These are phyloP conservation scores for Caloboletus firmus DNA, from an alignment of 1,284 basidiomycete genomes.

Conservation along the genomic window DNA sequence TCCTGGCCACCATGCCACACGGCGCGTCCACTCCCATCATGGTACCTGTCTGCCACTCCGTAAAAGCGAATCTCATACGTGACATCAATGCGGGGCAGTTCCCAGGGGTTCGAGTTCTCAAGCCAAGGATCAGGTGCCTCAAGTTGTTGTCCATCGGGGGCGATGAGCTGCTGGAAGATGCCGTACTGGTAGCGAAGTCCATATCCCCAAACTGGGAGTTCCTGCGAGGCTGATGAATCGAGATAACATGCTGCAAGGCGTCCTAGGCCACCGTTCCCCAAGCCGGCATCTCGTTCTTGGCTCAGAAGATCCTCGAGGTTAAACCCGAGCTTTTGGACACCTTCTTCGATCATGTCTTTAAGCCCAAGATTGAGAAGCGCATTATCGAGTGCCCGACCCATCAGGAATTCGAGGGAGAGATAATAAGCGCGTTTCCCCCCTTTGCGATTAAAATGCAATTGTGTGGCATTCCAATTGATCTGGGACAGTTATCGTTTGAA, in stretches of 20 bases:
- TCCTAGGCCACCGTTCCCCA: conserved; percentile 88
- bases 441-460: conserved; percentile 66
- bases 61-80: conserved; percentile 83
- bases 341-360: conserved; percentile 70
- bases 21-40: conserved; percentile 60
- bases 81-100: conserved; percentile 84
- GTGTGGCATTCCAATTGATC: conserved; percentile 82
- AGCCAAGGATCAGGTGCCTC: conserved; percentile 95
- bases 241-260: conserved; percentile 93
- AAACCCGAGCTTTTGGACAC: conserved; percentile 78
- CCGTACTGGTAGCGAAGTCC: conserved; percentile 88
- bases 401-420: conserved; percentile 85
- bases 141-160: conserved; percentile 80
- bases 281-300: conserved; percentile 84
- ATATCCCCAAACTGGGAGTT: conserved; percentile 86
- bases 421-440: conserved; percentile 87
- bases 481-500: conserved; percentile 27
- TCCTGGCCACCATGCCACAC: conserved; percentile 89
- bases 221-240: conserved; percentile 80
- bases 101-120: conserved; percentile 85
- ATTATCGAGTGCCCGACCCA: conserved; percentile 88
- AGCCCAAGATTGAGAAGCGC: conserved; percentile 85
- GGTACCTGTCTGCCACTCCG: conserved; percentile 71
- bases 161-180: conserved; percentile 92
- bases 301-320: conserved; percentile 83